Evolutionary conservation across 139 green algal genomes (phyloP), one percentile per base, ranked within the genome.

Genomic region (Zygnema cylindricum): DNA sequence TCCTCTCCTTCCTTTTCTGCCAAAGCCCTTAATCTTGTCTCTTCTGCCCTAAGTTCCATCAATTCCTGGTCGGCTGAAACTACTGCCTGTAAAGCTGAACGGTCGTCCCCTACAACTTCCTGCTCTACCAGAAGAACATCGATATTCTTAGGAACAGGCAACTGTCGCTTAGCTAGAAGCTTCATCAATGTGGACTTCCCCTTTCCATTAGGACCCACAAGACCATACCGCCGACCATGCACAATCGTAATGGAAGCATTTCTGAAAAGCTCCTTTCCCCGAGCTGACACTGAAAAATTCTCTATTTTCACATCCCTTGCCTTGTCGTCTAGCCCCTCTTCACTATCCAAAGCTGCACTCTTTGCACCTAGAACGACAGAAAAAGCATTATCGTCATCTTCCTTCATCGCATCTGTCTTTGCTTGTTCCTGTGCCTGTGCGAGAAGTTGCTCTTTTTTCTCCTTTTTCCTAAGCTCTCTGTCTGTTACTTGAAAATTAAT

Each of bases 121-220:
- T 99, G 98, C 94, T 99, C 98, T 92, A 99, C 98, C 82, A 99
- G 95, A 86, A 99, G 93, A 81, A 99, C 96, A 78, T 99, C 98
- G 78, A 99, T 96, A 82, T 92, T 94, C 32, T 98, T 94, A 1
- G 98, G 98, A 88, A 99, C 97, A 0, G 98, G 98, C 38, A 99
- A 95, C 71, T 94, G 73, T 43, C 90, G 54, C 91, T 76, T 93
- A 23, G 97, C 96, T 86, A 99, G 92, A 78, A 99, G 94, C 73
- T 96, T 96, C 88, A 99, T 93, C 86, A 99, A 90, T 76, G 98
- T 99, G 55, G 98, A 98, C 93, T 99, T 99, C 89, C 97, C 97
- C 87, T 95, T 96, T 39, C 95, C 95, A 87, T 98, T 98, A 43
- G 96, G 96, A 0, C 96, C 96, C 30, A 97, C 94, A 25, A 97